Base-by-base conservation (phyloP, 2,329 filamentous ascomycete genomes). In the Trichoderma simmonsii region DNA sequence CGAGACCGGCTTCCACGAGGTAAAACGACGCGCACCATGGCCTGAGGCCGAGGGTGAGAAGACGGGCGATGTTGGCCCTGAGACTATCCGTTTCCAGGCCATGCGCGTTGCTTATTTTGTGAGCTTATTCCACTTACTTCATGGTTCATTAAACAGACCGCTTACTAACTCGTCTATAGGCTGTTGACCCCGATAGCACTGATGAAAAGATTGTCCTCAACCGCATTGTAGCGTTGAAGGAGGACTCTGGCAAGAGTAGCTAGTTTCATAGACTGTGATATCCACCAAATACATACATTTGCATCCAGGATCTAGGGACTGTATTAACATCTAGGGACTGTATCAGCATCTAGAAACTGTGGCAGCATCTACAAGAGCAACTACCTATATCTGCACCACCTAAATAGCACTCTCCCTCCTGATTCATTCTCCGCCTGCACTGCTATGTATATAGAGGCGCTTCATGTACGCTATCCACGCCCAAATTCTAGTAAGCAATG, bases 151-250 rank as follows among this genome's bases (percentile, higher is more conserved):
- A n/a, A n/a, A 14, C 48, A n/a, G 8, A 21, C 48, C 3, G 9
- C 24, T 54, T 54, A 14, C 48, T 54, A 54, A 54, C 11, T 54
- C 3, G 2, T 12, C 9, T 6, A 9, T 51, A 85, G 89, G 88
- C 83, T 74, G 84, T 95, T 79, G 94, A 97, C 80, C 87, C 87
- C 59, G 93, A 96, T 76, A 92, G 89, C 67, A 91, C 88, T 15
- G 87, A 88, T 24, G 91, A 93, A 15, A 92, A 91, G 79, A 84
- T 97, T 73, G 88, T 97, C 65, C 83, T 97, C 39, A 97, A 97
- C 83, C 88, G 93, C 68, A 97, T 97, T 76, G 94, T 97, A 26
- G 92, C 91, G 54, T 82, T 97, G 77, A 96, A 96, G 83, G 94
- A 97, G 82, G 93, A 95, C 18, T 18, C 68, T 32, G 63, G 63